Conservation (phyloP, 2,329 filamentous ascomycete genomes). For the Moelleriella libera region DNA sequence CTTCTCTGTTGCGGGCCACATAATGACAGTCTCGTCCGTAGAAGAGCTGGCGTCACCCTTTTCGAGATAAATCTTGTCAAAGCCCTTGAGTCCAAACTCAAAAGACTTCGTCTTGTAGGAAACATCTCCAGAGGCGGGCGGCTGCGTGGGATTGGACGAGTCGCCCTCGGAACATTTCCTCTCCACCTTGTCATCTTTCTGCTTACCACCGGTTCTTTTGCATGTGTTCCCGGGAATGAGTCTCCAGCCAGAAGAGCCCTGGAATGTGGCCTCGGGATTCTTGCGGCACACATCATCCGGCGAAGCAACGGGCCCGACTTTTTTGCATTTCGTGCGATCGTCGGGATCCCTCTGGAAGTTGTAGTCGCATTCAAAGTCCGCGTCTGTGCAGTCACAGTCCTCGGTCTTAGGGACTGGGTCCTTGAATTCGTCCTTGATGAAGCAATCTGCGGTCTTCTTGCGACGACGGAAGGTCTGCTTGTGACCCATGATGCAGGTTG, state of each 20-base stretch:
- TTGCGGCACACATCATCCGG: slow-evolving; percentile 62
- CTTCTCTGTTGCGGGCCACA: slow-evolving; percentile 27
- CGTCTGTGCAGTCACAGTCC: slow-evolving; percentile 65
- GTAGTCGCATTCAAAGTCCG: slow-evolving; percentile 93
- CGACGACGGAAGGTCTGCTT: slow-evolving; percentile 76
- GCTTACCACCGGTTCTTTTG: slow-evolving; percentile 40
- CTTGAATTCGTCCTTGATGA: slow-evolving; percentile 74
- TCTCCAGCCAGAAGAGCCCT: slow-evolving; percentile 79
- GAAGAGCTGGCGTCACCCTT: slow-evolving; percentile 48
- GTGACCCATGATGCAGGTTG: slow-evolving; percentile 91
- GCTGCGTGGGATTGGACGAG: slow-evolving; percentile 22
- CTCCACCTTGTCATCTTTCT: slow-evolving; percentile 61
- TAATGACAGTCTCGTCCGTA: slow-evolving; percentile 59
- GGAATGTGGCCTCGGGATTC: slow-evolving; percentile 55
- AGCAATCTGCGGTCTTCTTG: slow-evolving; percentile 80
- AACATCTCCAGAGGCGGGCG: slow-evolving; percentile 53
- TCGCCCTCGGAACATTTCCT: slow-evolving; percentile 56
- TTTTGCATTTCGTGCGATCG: slow-evolving; percentile 55
- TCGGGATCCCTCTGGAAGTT: slow-evolving; percentile 60
- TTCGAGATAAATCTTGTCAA: slow-evolving; percentile 64
- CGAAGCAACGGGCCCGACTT: slow-evolving; percentile 43
- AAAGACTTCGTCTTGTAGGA: slow-evolving; percentile 47
- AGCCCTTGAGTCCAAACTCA: slow-evolving; percentile 34
- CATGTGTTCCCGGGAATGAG: slow-evolving; percentile 77
- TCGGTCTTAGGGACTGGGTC: slow-evolving; percentile 57